A percentile compares a stretch with the other conserved stretches of the same genome.
Evolutionary conservation across 1,284 basidiomycete genomes (phyloP).

Genomic region (Ceratobasidium sp.): DNA sequence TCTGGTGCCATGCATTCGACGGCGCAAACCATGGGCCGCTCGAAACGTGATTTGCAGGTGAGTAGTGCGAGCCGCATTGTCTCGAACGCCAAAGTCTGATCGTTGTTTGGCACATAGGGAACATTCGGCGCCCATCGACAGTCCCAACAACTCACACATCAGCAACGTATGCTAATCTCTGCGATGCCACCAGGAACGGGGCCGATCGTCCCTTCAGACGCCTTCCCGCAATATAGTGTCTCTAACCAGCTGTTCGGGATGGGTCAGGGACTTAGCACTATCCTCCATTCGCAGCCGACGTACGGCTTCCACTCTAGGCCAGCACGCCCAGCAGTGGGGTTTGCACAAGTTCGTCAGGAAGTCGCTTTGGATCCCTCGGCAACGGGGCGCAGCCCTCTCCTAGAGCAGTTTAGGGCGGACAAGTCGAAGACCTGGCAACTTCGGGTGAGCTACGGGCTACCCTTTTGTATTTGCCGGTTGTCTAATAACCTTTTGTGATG

Average conservation of each 20-base stretch:
- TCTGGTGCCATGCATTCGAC: slow-evolving; percentile 60
- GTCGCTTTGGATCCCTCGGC: slow-evolving; percentile 39
- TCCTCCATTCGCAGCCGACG: slow-evolving; percentile 34
- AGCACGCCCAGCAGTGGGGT: slow-evolving; percentile 29
- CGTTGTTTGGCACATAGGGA: slow-evolving; percentile 7
- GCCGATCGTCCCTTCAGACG: slow-evolving; percentile 49
- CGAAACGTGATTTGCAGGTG: slow-evolving; percentile 71
- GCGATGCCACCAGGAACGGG: slow-evolving; percentile 59
- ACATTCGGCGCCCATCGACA: slow-evolving; percentile 64
- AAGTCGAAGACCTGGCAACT: slow-evolving; percentile 86
- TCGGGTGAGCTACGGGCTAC: slow-evolving; percentile 63
- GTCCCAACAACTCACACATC: slow-evolving; percentile 60
- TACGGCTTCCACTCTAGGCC: slow-evolving; percentile 39
- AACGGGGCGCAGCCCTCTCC: slow-evolving; percentile 55
- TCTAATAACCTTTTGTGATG: slow-evolving; percentile 50
- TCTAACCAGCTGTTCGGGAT: slow-evolving; percentile 41
- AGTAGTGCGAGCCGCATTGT: slow-evolving; percentile 48
- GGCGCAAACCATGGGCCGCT: slow-evolving; percentile 60
- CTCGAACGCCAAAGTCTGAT: slow-evolving; percentile 5
- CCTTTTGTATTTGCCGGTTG: not conserved
- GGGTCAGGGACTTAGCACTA: slow-evolving; percentile 28
- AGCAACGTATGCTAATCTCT: slow-evolving; percentile 59
- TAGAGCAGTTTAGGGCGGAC: slow-evolving; percentile 89
- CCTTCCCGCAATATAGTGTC: slow-evolving; percentile 38
- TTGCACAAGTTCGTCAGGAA: slow-evolving; percentile 35